Conservation (phyloP, 306 rosid species). For the Canavalia gladiata region DNA sequence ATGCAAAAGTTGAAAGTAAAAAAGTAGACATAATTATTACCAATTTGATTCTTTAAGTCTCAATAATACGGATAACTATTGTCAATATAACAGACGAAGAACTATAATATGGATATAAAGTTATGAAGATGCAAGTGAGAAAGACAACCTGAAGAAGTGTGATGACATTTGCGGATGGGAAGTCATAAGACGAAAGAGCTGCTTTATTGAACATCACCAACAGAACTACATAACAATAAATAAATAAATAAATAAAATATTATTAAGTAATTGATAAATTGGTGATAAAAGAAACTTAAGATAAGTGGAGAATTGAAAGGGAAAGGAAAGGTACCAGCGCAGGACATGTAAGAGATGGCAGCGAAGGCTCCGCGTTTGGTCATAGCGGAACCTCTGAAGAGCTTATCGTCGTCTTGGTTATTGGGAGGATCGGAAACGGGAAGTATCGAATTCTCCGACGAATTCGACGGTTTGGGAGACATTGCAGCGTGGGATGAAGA, state of each 20-base stretch:
- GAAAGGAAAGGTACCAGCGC: constrained; percentile 67
- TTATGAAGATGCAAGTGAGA: not conserved
- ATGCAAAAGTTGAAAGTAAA: too few relatives aligned
- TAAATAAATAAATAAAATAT: not conserved
- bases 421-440: constrained; percentile 79
- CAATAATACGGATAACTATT: not conserved
- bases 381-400: constrained; percentile 89
- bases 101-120: not conserved
- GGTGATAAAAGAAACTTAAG: not conserved
- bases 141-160: constrained; percentile 82
- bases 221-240: constrained; percentile 62
- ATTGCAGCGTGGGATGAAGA: not conserved
- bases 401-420: constrained; percentile 64
- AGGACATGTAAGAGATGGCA: constrained; percentile 88
- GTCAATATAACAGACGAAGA: not conserved
- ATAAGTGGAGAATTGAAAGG: not conserved
- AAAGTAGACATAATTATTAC: too few relatives aligned
- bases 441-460: constrained; percentile 60
- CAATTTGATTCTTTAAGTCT: not conserved
- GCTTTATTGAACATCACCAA: constrained; percentile 96
- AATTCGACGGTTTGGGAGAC: constrained; percentile 59
- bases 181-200: constrained; percentile 89
- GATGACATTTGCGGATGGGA: constrained; percentile 87
- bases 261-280: not conserved
- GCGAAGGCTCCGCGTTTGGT: constrained; percentile 90